Conservation (phyloP, 352 stramenopile species). For the Globisporangium perplexum region DNA sequence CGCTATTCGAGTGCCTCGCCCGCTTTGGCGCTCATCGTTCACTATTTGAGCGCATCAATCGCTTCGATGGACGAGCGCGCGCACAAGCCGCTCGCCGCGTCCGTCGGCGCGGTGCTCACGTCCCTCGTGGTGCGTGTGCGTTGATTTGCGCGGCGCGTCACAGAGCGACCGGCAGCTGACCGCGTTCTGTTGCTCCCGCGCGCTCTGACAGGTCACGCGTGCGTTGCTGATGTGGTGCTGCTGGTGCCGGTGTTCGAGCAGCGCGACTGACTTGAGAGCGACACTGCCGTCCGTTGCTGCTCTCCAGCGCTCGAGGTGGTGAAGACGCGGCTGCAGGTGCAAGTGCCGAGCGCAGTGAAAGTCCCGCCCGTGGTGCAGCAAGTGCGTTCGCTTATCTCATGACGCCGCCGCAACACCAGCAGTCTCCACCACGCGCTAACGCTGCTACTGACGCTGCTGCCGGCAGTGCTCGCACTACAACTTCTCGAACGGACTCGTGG, state of each 20-base stretch:
- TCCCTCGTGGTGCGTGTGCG: conserved; percentile 46
- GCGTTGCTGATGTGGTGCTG: conserved; percentile 13
- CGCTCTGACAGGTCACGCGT: conserved; percentile 52
- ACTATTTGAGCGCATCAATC: neutral
- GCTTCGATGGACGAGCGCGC: conserved; percentile 51
- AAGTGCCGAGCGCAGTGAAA: conserved; percentile 52
- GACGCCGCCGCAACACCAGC: neutral
- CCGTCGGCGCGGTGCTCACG: conserved; percentile 60
- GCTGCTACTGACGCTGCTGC: neutral
- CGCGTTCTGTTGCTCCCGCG: neutral
- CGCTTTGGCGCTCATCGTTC: neutral
- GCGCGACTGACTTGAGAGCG: neutral
- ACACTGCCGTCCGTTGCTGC: neutral
- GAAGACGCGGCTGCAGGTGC: conserved; percentile 78
- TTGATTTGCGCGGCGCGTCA: neutral
- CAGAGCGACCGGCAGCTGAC: neutral
- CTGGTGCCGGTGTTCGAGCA: neutral
- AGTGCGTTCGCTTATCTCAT: conserved; percentile 25
- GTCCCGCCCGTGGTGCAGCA: conserved; percentile 38
- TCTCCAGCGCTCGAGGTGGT: conserved; percentile 73
- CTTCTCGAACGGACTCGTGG: conserved; percentile 80
- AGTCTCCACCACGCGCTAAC: neutral
- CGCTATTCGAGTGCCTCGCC: neutral
- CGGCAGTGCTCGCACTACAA: conserved; percentile 59
- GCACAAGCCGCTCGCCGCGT: conserved; percentile 62